Evolutionary conservation across 2,329 filamentous ascomycete species (phyloP), one percentile per base, ranked within the genome.

Genomic region (Neonectria magnoliae): DNA sequence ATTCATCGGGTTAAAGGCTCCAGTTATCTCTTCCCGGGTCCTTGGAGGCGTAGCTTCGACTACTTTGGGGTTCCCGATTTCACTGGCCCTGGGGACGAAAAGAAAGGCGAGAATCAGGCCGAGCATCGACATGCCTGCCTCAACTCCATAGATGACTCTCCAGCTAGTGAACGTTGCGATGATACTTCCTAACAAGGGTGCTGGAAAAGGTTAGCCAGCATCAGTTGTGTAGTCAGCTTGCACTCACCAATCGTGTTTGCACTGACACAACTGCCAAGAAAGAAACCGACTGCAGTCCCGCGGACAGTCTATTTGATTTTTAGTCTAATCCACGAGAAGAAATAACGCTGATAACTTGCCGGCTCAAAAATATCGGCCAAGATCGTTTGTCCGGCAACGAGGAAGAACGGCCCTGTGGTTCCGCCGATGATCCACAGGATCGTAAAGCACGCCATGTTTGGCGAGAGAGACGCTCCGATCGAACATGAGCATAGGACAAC

Each of bases 151-250:
- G 5, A 75, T 76, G 3, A 74, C 70, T 41, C 73, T 52, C 73
- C 73, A 75, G 16, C 71, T 74, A 2, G 73, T 68, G 13, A 65
- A 75, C 0, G 73, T 76, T 0, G 72, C 72, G 14, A 75, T 75
- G 14, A 75, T 55, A 41, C 73, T 75, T 6, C 73, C 73, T 0
- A 76, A 25, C 10, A 74, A 48, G 1, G 72, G 72, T 8, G 72
- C 72, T 74, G 2, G 0, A 8, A 2, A 18, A 22, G 4, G 4
- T 70, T 45, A 68, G 60, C 53, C 2, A 8, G 5, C 8, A 16
- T 42, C 2, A 11, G 2, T 13, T 7, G 18, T 20, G 31, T 2
- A 1, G 3, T 8, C 2, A 2, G 1, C 16, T 48, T 16, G 11
- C 31, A n/a, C 71, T 63, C 18, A 73, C 71, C 71, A 27, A 73